These are phyloP conservation scores for Diatrype stigma DNA, from an alignment of 2,329 filamentous ascomycete genomes.

Conservation along the genomic window DNA sequence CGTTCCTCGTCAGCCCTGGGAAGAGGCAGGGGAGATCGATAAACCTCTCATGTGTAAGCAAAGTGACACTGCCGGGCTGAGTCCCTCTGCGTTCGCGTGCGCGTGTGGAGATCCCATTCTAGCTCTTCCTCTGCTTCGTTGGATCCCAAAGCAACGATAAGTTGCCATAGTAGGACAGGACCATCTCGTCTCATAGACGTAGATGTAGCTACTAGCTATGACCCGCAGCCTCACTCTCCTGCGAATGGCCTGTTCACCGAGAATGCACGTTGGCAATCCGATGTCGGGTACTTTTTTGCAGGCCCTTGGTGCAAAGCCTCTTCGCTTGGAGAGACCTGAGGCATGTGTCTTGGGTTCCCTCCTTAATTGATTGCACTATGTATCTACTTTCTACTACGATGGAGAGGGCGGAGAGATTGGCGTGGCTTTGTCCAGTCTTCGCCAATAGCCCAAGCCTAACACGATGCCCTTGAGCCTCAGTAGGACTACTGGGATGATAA, in stretches of 20 bases:
- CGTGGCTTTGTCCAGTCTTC: neutral
- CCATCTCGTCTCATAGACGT: neutral
- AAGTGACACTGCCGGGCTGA: neutral
- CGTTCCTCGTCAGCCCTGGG: neutral
- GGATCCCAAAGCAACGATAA: too few species aligned
- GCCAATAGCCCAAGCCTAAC: neutral
- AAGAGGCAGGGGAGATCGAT: neutral
- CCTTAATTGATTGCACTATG: neutral
- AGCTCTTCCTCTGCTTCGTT: neutral
- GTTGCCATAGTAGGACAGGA: neutral
- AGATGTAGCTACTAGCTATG: neutral
- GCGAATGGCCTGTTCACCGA: neutral
- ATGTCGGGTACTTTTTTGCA: neutral
- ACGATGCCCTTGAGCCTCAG: neutral
- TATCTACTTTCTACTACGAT: neutral
- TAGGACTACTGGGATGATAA: neutral
- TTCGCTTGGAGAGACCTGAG: neutral
- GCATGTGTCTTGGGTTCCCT: neutral
- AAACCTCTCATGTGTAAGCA: neutral
- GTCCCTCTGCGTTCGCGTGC: neutral
- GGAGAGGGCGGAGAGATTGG: neutral
- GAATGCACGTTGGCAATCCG: neutral
- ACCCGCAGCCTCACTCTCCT: neutral
- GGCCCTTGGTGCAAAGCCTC: neutral
- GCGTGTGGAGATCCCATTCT: neutral